Evolutionary conservation across 2,329 filamentous ascomycete genomes (phyloP).

Genomic region (Escovopsis sp.): DNA sequence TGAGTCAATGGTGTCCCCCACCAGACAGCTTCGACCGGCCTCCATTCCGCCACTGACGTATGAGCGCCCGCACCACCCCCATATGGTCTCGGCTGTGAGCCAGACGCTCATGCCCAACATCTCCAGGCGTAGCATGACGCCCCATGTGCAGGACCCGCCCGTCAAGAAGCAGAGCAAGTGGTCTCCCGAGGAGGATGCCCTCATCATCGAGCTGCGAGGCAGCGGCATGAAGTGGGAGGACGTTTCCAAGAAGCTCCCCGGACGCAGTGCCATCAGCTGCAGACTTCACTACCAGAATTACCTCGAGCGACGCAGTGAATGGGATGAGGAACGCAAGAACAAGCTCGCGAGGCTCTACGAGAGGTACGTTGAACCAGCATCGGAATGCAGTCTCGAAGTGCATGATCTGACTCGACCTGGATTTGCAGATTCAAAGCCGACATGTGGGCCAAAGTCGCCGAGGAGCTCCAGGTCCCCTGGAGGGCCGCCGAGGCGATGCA

Average conservation of each 20-base stretch:
- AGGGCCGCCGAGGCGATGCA: slow-evolving; percentile 95
- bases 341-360: slow-evolving; percentile 90
- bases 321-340: slow-evolving; percentile 96
- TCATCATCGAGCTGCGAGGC: slow-evolving; percentile 82
- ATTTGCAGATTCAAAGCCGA: slow-evolving; percentile 74
- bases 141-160: slow-evolving; percentile 48
- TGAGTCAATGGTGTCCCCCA: slow-evolving; percentile 45
- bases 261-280: slow-evolving; percentile 86
- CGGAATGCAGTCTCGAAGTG: background rate
- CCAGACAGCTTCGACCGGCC: slow-evolving; percentile 15
- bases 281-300: slow-evolving; percentile 96
- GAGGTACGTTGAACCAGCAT: slow-evolving; percentile 44
- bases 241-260: slow-evolving; percentile 80
- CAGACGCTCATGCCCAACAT: slow-evolving; percentile 17
- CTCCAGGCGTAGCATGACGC: slow-evolving; percentile 20
- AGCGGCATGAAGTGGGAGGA: slow-evolving; percentile 98
- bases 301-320: slow-evolving; percentile 79
- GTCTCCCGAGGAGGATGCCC: slow-evolving; percentile 83
- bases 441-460: slow-evolving; percentile 94
- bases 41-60: slow-evolving; percentile 11
- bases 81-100: slow-evolving; percentile 14
- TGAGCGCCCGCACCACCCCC: slow-evolving; percentile 14
- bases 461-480: slow-evolving; percentile 93
- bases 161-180: slow-evolving; percentile 95
- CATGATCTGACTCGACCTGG: background rate